A percentile compares a stretch with the other conserved stretches of the same genome.
These are phyloP conservation scores for Chimonanthus praecox DNA, from an alignment of 164 flowering plant genomes.

Conservation along the genomic window DNA sequence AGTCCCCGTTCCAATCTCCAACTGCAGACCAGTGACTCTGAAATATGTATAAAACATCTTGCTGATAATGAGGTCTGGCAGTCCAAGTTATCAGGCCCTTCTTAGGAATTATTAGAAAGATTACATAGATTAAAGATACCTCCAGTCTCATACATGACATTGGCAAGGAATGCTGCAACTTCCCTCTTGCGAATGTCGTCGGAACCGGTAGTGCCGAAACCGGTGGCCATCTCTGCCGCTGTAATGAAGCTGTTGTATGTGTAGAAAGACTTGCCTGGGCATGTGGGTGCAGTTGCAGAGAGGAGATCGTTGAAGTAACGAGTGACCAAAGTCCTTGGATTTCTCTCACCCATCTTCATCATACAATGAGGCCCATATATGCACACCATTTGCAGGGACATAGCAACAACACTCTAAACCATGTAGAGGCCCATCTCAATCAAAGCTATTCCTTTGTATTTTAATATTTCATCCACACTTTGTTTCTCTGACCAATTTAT, in stretches of 20 bases:
- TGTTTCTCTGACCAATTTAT: background rate
- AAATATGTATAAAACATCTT: background rate
- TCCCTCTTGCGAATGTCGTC: constrained; percentile 27
- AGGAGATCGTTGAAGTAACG: background rate
- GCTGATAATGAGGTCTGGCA: background rate
- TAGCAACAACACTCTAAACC: background rate
- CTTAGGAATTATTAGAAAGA: background rate
- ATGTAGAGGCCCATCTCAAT: background rate
- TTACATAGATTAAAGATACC: constrained; percentile 10
- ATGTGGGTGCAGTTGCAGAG: background rate
- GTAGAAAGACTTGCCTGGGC: constrained; percentile 29
- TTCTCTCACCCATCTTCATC: background rate
- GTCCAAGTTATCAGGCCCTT: background rate
- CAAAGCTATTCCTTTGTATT: too few species aligned
- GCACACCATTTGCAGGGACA: background rate
- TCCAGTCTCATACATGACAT: constrained; percentile 45
- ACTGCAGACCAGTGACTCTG: too few species aligned
- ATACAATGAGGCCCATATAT: background rate
- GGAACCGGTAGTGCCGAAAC: constrained; percentile 34
- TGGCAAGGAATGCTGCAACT: constrained; percentile 54
- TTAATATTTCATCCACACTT: background rate
- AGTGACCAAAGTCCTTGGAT: background rate
- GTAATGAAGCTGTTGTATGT: constrained; percentile 40
- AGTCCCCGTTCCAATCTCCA: too few species aligned
- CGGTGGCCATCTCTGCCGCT: constrained; percentile 24